Evolutionary conservation across 306 rosid species (phyloP).

Genomic region (Mimosa pudica): DNA sequence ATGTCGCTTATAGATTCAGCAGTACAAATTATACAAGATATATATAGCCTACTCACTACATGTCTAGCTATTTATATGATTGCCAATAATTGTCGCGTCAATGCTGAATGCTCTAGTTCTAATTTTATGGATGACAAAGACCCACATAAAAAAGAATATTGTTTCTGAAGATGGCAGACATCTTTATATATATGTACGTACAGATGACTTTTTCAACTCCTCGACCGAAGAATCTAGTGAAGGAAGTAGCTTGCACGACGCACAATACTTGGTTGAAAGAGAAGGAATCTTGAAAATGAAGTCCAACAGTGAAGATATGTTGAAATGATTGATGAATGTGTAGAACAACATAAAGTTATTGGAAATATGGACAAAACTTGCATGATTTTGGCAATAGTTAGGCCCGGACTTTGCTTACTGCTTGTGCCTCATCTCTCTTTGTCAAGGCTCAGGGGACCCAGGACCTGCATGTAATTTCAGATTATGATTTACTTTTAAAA

Average conservation of each 20-base stretch:
- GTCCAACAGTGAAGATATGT: not conserved
- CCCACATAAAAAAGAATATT: not conserved
- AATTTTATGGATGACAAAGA: not conserved
- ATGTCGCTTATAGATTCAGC: not conserved
- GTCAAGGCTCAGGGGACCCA: not conserved
- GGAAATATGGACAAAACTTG: not conserved
- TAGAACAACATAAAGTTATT: conserved; percentile 3
- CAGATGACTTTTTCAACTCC: not conserved
- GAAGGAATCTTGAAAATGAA: not conserved
- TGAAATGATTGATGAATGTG: not conserved
- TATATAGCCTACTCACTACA: not conserved
- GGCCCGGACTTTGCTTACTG: not conserved
- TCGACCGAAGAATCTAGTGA: not conserved
- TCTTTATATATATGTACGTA: not conserved
- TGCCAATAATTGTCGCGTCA: not conserved
- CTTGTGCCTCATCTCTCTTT: not conserved
- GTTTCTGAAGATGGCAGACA: not conserved
- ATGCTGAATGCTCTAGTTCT: not conserved
- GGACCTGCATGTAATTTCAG: not conserved
- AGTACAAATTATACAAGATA: not conserved
- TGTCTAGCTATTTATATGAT: not conserved
- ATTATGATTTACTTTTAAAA: not conserved
- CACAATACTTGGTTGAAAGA: not conserved
- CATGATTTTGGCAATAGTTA: not conserved
- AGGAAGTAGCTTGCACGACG: not conserved